Evolutionary conservation across 2,329 filamentous ascomycete species (phyloP).

Genomic region (Cercospora sojina): DNA sequence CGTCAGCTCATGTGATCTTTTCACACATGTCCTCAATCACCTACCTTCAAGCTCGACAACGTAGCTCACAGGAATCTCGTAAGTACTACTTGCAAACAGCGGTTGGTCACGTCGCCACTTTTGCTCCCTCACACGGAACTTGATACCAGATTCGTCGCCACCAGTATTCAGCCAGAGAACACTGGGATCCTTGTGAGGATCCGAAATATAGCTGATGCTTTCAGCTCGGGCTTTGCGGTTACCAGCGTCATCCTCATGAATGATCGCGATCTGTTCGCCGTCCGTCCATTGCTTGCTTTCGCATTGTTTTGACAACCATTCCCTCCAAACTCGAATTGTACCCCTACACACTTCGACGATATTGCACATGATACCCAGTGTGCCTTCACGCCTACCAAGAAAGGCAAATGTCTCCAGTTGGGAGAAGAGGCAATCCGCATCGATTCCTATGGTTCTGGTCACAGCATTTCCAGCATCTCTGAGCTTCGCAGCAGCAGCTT

Average conservation of each 20-base stretch:
- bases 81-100: constrained; percentile 57
- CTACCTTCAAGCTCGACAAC: constrained; percentile 69
- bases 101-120: constrained; percentile 49
- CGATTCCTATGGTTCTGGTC: constrained; percentile 62
- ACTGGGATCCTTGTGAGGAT: constrained; percentile 39
- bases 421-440: constrained; percentile 69
- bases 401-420: constrained; percentile 70
- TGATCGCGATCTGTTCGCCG: constrained; percentile 31
- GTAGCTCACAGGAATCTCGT: constrained; percentile 68
- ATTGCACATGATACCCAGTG: constrained; percentile 61
- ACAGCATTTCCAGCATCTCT: constrained; percentile 42
- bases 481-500: constrained; percentile 17
- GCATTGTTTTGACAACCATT: constrained; percentile 62
- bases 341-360: constrained; percentile 66
- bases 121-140: constrained; percentile 62
- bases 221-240: constrained; percentile 18
- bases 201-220: constrained; percentile 26
- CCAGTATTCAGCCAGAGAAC: constrained; percentile 68
- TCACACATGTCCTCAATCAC: not conserved
- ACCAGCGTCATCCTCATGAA: constrained; percentile 24
- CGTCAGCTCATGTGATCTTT: constrained; percentile 16
- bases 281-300: constrained; percentile 35
- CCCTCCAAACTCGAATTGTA: constrained; percentile 68
- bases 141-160: constrained; percentile 63
- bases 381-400: constrained; percentile 64